phyloP scores from a whole-genome alignment of 1,284 basidiomycete genomes.

The Chalciporus piperatoides region DNA sequence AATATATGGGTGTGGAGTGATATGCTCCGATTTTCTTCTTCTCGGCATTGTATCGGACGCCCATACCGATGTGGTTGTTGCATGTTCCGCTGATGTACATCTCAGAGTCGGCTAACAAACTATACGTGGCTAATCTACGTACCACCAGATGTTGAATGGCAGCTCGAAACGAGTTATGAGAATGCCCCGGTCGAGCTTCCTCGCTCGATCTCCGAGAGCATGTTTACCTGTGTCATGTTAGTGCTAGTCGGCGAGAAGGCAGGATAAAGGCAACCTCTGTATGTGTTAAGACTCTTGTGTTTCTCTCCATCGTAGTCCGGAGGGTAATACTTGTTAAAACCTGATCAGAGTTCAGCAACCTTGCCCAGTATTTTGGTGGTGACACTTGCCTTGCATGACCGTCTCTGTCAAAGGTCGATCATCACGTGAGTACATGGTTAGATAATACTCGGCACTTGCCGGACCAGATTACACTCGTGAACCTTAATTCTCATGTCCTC shows the following conservation, averaged over 20 bases:
- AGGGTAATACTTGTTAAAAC: conserved; percentile 92
- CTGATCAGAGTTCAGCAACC: conserved; percentile 33
- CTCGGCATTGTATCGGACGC: conserved; percentile 97
- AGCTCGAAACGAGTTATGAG: conserved; percentile 91
- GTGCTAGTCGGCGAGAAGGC: background rate
- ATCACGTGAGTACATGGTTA: conserved; percentile 14
- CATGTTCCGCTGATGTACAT: conserved; percentile 67
- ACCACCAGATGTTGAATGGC: conserved; percentile 99
- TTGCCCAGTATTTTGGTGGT: background rate
- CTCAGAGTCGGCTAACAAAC: background rate
- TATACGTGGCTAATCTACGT: conserved; percentile 27
- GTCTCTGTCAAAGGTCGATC: conserved; percentile 2
- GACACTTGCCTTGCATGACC: conserved; percentile 37
- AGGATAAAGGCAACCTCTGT: conserved; percentile 50
- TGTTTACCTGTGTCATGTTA: conserved; percentile 71
- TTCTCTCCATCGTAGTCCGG: conserved; percentile 86
- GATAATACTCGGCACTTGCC: conserved; percentile 19
- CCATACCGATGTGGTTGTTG: conserved; percentile 93
- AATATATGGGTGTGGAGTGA: conserved; percentile 90
- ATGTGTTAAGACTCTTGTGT: conserved; percentile 78
- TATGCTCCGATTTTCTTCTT: conserved; percentile 97
- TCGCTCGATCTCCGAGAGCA: conserved; percentile 87
- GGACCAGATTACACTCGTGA: conserved; percentile 10
- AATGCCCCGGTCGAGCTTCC: conserved; percentile 92
- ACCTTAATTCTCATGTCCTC: conserved; percentile 27